Evolutionary conservation across 352 stramenopile genomes (phyloP).

Genomic region (Albugo laibachii): DNA sequence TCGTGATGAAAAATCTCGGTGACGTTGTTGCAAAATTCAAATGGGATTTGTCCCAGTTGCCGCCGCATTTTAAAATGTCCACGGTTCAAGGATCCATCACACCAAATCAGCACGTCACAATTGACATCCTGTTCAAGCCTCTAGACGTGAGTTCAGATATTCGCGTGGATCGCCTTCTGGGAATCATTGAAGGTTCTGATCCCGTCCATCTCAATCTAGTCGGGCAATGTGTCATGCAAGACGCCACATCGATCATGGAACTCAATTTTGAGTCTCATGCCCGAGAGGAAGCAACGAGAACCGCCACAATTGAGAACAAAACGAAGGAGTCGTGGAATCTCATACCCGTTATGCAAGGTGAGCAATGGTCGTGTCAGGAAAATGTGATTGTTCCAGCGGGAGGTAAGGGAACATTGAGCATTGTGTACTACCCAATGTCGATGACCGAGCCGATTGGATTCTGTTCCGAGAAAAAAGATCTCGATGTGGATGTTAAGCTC

Average conservation of each 20-base stretch:
- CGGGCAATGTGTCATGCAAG: constrained; percentile 73
- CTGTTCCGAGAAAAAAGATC: constrained; percentile 1
- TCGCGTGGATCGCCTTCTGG: constrained; percentile 60
- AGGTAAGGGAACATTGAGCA: constrained; percentile 28
- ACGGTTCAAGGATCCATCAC: constrained; percentile 65
- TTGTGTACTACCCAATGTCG: constrained; percentile 64
- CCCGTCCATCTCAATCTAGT: constrained; percentile 55
- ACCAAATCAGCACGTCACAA: constrained; percentile 66
- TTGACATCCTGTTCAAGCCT: constrained; percentile 85
- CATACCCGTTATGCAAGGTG: constrained; percentile 64
- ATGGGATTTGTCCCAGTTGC: constrained; percentile 63
- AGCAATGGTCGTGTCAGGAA: constrained; percentile 72
- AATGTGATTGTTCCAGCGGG: constrained; percentile 64
- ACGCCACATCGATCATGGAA: constrained; percentile 71
- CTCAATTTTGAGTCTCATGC: constrained; percentile 71
- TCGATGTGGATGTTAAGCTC: constrained; percentile 11
- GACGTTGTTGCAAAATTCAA: constrained; percentile 79
- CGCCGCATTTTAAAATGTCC: constrained; percentile 59
- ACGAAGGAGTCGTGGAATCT: constrained; percentile 71
- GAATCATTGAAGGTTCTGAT: constrained; percentile 32
- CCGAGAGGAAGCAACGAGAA: constrained; percentile 35
- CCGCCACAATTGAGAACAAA: constrained; percentile 63
- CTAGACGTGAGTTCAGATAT: constrained; percentile 62
- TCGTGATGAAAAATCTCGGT: constrained; percentile 80
- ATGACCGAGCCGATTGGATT: constrained; percentile 45